phyloP scores from a whole-genome alignment of 345 rosid genomes.

The Rhodamnia argentea region DNA sequence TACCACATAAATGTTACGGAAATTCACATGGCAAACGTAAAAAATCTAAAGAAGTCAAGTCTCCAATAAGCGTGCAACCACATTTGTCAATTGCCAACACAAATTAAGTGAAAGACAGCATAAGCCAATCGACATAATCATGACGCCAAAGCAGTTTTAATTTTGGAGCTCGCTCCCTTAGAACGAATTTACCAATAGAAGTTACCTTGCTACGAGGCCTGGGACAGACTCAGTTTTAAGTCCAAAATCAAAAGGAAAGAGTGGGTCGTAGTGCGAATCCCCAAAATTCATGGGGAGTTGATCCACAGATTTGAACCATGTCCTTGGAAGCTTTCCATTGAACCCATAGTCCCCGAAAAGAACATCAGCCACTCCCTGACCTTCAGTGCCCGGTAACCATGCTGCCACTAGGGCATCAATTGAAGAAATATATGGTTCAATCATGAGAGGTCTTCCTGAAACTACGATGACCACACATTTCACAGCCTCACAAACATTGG shows the following conservation, averaged over 20 bases:
- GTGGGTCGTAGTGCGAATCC: constrained; percentile 73
- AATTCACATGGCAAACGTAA: background rate
- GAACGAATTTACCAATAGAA: background rate
- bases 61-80: background rate
- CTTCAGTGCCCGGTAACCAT: constrained; percentile 96
- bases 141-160: background rate
- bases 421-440: constrained; percentile 56
- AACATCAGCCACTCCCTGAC: constrained; percentile 77
- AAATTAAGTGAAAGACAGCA: background rate
- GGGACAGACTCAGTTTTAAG: constrained; percentile 59
- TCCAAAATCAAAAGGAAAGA: constrained; percentile 74
- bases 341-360: constrained; percentile 83
- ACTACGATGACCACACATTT: constrained; percentile 70
- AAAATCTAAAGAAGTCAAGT: background rate
- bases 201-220: constrained; percentile 49
- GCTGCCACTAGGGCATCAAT: constrained; percentile 82
- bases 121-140: background rate
- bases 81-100: background rate
- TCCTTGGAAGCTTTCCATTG: constrained; percentile 75
- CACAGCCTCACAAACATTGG: constrained; percentile 49
- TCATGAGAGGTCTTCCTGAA: constrained; percentile 83
- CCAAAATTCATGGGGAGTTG: constrained; percentile 90
- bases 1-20: background rate
- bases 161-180: background rate
- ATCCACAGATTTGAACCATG: constrained; percentile 83